Evolutionary conservation across 1,284 basidiomycete genomes (phyloP), one percentile per base, ranked within the genome.

Genomic region (Cystobasidium sp.): DNA sequence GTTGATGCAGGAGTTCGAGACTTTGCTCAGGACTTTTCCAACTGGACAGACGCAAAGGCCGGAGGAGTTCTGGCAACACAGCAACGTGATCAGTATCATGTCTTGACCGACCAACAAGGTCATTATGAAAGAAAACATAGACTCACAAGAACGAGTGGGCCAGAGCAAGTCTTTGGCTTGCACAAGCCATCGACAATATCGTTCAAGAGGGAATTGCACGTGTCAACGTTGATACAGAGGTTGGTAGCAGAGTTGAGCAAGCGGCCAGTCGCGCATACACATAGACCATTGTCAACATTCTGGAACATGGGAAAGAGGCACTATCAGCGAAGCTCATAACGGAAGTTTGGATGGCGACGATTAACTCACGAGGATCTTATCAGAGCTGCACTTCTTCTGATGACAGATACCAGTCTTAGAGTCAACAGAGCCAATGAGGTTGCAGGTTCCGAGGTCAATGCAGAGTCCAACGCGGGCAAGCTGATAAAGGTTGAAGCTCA

Each of bases 211-310:
- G 63, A 39, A 20, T 65, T 65, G 63, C 63, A 65, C 1, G 49
- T 49, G 41, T 52, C 63, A 20, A 65, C 31, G 18, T 51, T 24
- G 47, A 65, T 65, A 39, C 59, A 62, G 0, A 62, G 39, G 20
- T 62, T 67, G 24, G 49, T 52, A 8, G 22, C 49, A 37, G 31
- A 20, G 51, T 51, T 41, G 51, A 67, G 37, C 22, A 67, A n/a
- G 8, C 16, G 20, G 20, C 12, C 51, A 14, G 37, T 24, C 18
- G 67, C 55, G 43, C 53, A 52, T 20, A 68, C 39, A 44, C 68
- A 70, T 8, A 70, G 68, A 39, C 68, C 68, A 59, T 51, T 70
- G 39, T 61, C 49, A 46, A 61, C n/a, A 39, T 58, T 59, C 67
- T 68, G 51, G n/a, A 22, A 44, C 1, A 3, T 14, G 0, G n/a